Conservation (phyloP, 2,329 filamentous ascomycete genomes). For the Exophiala alcalophila region DNA sequence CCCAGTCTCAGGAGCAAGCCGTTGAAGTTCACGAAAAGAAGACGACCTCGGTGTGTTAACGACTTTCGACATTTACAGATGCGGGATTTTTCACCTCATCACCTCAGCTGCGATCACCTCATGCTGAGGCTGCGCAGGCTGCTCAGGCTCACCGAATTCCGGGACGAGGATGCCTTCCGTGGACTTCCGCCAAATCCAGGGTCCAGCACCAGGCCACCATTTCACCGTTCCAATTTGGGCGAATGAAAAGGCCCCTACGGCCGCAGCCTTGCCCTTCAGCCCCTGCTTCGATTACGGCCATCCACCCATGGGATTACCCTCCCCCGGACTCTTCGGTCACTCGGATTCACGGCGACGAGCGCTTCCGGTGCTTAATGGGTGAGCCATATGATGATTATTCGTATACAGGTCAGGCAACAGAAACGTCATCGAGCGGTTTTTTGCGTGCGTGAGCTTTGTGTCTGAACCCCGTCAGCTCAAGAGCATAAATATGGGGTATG, state of each 20-base stretch:
- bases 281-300: neutral
- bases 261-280: slow-evolving; percentile 17
- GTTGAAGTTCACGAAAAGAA: neutral
- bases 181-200: slow-evolving; percentile 14
- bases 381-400: slow-evolving; percentile 10
- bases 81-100: slow-evolving; percentile 6
- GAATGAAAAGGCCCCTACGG: slow-evolving; percentile 4
- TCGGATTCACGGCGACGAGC: slow-evolving; percentile 3
- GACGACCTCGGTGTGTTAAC: too few species aligned
- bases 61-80: too few species aligned
- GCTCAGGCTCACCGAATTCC: slow-evolving; percentile 3
- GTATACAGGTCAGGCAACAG: neutral
- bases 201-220: neutral
- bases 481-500: slow-evolving; percentile 17
- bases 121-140: slow-evolving; percentile 4
- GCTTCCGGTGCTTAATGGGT: slow-evolving; percentile 5
- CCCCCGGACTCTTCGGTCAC: slow-evolving; percentile 9
- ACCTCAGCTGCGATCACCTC: slow-evolving; percentile 1
- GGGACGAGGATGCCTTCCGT: slow-evolving; percentile 9
- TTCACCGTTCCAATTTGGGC: neutral
- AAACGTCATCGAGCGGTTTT: slow-evolving; percentile 19
- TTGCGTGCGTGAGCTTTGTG: slow-evolving; percentile 1
- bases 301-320: slow-evolving; percentile 6
- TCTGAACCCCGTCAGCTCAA: slow-evolving; percentile 4
- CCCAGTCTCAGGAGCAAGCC: neutral